Percentiles rank a stretch among this genome's conserved stretches.
Evolutionary conservation across 2,329 filamentous ascomycete species (phyloP).

Genomic region (Exophiala viscosa): DNA sequence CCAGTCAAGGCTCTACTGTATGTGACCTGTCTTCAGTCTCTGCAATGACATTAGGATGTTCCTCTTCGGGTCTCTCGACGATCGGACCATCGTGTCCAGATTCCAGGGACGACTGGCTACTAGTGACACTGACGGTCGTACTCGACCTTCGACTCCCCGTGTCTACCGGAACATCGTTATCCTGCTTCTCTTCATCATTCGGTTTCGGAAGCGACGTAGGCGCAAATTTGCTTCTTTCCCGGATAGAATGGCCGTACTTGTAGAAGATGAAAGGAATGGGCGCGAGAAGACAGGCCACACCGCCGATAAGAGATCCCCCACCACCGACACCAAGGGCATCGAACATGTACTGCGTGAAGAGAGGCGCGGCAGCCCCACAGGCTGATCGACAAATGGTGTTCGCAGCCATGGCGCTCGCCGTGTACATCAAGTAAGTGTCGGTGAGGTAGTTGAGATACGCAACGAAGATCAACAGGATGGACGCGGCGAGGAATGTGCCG

Average conservation of each 20-base stretch:
- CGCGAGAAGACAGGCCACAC: conserved; percentile 43
- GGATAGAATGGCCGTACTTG: conserved; percentile 41
- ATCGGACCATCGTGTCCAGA: not conserved
- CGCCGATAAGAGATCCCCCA: conserved; percentile 45
- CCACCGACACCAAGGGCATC: conserved; percentile 45
- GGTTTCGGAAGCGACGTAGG: conserved; percentile 18
- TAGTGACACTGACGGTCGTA: not conserved
- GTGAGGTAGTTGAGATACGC: conserved; percentile 42
- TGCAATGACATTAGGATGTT: not conserved
- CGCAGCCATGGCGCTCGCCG: conserved; percentile 43
- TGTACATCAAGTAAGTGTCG: conserved; percentile 44
- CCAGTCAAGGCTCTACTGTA: too few species aligned
- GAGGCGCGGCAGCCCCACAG: conserved; percentile 46
- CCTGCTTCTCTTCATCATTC: conserved; percentile 20
- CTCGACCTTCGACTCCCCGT: conserved; percentile 3
- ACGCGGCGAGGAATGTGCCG: conserved; percentile 41
- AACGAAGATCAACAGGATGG: conserved; percentile 42
- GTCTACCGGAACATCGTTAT: not conserved
- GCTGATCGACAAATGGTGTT: conserved; percentile 47
- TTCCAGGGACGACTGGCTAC: not conserved
- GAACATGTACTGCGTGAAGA: conserved; percentile 49
- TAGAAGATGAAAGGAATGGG: conserved; percentile 46
- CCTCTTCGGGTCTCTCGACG: not conserved
- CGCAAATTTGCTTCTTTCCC: conserved; percentile 49
- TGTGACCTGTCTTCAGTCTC: not conserved